Base-by-base conservation (phyloP, 495 filamentous ascomycete genomes). In the Penicillium pancosmium region DNA sequence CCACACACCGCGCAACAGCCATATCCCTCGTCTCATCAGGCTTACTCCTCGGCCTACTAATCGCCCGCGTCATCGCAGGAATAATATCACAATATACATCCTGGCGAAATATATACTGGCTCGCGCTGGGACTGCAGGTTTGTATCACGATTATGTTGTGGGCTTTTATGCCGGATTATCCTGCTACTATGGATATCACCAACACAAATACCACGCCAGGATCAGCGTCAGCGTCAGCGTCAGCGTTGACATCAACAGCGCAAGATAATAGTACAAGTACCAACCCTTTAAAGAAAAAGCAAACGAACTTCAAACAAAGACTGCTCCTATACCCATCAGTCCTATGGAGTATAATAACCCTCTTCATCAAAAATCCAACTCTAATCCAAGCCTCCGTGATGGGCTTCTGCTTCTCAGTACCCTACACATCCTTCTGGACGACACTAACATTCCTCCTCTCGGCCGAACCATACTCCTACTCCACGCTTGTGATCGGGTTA, bases 11-110 rank as follows among this genome's bases (percentile, higher is more conserved):
- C 41, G 41, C 41, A 46, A 46, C 16, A 19, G 41, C 41, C 41
- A 46, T 46, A 9, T 46, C 41, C 41, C 41, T 46, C 16, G 41
- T 46, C 41, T 46, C 41, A 16, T 46, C 41, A 19, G 41, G 41
- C 16, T 13, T 46, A 7, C 18, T 46, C 5, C 41, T 46, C 8
- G 41, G 41, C 16, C 41, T 38, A 12, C 36, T 38, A 38, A 38
- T 46, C 41, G 41, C 16, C 41, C n/a, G 16, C n/a, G 41, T 46
- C 5, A 9, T 46, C 1, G 41, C 41, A 46, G 41, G 41, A 10
- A 46, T 46, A 46, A 13, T 46, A 9, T 46, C 41, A n/a, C n/a
- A 46, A 19, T 46, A 19, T 4, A 46, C 41, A n/a, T 21, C 41
- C 41, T 46, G 41, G 41, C 6, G 41, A 46, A 46, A 16, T 18